Percentiles rank a stretch among this genome's conserved stretches.
phyloP scores from a whole-genome alignment of 371 early-diverging fungal species.

The Rozella allomycis region DNA sequence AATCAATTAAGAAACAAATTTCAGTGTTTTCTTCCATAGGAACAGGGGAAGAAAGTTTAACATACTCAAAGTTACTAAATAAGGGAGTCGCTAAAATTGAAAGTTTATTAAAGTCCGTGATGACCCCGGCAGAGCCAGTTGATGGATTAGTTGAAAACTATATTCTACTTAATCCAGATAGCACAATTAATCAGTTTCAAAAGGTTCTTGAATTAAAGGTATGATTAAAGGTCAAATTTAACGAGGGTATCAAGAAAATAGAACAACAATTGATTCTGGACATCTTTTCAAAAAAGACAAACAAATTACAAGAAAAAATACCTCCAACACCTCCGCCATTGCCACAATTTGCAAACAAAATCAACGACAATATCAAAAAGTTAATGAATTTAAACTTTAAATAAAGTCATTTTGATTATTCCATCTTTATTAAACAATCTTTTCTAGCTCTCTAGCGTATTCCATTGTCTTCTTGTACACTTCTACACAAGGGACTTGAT shows the following conservation, averaged over 20 bases:
- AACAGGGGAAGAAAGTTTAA: conserved; percentile 9
- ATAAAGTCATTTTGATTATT: too few species aligned
- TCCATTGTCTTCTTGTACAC: conserved; percentile 58
- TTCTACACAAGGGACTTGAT: conserved; percentile 46
- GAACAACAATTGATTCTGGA: too few species aligned
- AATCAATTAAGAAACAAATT: conserved; percentile 53
- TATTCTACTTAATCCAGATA: conserved; percentile 45
- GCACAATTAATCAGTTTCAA: too few species aligned
- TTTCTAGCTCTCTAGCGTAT: conserved; percentile 85
- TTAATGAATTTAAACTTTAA: too few species aligned
- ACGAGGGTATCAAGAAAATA: too few species aligned
- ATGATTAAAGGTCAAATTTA: too few species aligned
- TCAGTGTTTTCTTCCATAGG: conserved; percentile 43
- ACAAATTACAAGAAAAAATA: too few species aligned
- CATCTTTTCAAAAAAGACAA: too few species aligned
- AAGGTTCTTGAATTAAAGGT: too few species aligned
- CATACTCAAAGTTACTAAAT: conserved; percentile 54
- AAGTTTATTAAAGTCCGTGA: conserved; percentile 61
- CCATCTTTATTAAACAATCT: conserved; percentile 89
- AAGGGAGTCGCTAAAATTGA: conserved; percentile 55
- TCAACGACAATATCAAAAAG: too few species aligned
- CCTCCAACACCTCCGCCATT: too few species aligned
- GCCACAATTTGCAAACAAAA: too few species aligned
- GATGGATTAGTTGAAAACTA: conserved; percentile 68
- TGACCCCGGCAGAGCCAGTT: conserved; percentile 59